Base-by-base conservation (phyloP, 768 basidiomycete genomes). In the Termitomyces sp. region DNA sequence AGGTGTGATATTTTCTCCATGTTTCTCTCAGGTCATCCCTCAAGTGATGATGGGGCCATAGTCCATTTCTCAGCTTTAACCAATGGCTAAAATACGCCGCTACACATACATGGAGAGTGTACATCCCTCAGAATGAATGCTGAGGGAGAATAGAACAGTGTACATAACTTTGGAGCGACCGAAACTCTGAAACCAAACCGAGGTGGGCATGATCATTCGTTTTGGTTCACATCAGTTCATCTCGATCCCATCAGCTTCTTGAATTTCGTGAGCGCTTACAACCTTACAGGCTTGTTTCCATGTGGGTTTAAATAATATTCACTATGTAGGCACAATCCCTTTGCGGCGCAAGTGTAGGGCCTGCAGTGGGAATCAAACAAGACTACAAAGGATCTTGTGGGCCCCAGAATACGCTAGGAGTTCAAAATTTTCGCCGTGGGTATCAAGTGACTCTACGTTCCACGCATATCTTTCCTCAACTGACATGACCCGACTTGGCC, bases 261-360 rank as follows among this genome's bases (percentile, higher is more conserved):
- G 15, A 17, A 42, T 42, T 55, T 32, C 54, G 40, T 32, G n/a
- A 36, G 50, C 15, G 17, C 54, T 56, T 45, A 32, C 43, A 32
- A 31, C 8, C 54, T 40, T 45, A 45, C 31, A 43, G 2, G 17
- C 38, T 56, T 55, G 37, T 60, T 48, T 54, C 42, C 57, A 20
- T 38, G 31, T 59, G 48, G 57, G 38, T 32, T 8, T 17, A 40
- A 49, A 8, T n/a, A 57, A 57, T 15, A 29, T 29, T 47, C n/a
- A 40, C 37, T n/a, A 32, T 8, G 15, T 37, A 12, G 15, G 25
- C 25, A 25, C 25, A 25, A 40, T 40, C 40, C 45, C n/a, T 36
- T 56, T 57, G 60, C 60, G 60, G 60, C 50, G 56, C 60, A 61
- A 25, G 36, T 29, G 32, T 12, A 37, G 8, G 46, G 32, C 32